Conservation (phyloP, 164 flowering plant species). For the Umbilicus rupestris region DNA sequence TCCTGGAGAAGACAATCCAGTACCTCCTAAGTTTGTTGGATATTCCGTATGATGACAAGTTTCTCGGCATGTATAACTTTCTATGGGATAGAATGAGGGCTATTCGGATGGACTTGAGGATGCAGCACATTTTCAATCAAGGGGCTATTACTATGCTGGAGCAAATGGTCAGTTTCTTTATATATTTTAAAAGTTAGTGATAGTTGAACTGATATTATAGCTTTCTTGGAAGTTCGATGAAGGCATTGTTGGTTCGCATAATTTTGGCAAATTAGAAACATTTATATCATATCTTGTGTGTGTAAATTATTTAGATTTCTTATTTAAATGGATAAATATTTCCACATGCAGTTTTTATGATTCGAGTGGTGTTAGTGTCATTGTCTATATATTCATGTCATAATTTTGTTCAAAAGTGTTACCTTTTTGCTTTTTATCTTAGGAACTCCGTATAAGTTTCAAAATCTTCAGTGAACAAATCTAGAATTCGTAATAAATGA, state of each 20-base stretch:
- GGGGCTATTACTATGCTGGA: constrained; percentile 82
- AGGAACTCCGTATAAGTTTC: background rate
- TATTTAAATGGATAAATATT: background rate
- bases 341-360: background rate
- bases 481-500: background rate
- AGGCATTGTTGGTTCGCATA: background rate
- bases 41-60: constrained; percentile 64
- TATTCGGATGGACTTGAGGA: constrained; percentile 87
- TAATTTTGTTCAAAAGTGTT: background rate
- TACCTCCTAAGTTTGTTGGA: constrained; percentile 75
- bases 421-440: background rate
- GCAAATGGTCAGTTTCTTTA: constrained; percentile 65
- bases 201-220: background rate
- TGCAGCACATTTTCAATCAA: constrained; percentile 82
- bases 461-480: background rate
- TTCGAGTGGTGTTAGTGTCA: background rate
- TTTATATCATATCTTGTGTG: background rate
- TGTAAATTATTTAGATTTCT: background rate
- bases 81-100: constrained; percentile 99
- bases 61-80: constrained; percentile 84
- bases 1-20: constrained; percentile 75
- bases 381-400: background rate
- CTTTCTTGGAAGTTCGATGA: background rate
- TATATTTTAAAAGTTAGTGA: background rate
- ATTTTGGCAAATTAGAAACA: background rate